phyloP scores from a whole-genome alignment of 768 basidiomycete species.

The Cyathus striatus region DNA sequence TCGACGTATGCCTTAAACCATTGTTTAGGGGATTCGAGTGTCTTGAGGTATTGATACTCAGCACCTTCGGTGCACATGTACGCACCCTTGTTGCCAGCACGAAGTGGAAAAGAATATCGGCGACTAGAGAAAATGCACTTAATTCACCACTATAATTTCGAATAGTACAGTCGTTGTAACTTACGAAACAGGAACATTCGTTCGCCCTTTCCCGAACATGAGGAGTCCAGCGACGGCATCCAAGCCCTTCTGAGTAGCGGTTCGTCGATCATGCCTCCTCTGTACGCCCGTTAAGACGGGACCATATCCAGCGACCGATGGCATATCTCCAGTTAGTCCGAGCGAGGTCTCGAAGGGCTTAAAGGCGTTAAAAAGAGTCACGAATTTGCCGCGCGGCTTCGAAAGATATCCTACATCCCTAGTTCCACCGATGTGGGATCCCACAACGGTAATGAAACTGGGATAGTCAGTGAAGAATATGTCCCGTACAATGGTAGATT shows the following conservation, averaged over 20 bases:
- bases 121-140: constrained; percentile 20
- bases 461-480: not conserved
- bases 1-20: constrained; percentile 76
- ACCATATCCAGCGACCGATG: constrained; percentile 58
- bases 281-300: constrained; percentile 39
- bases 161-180: constrained; percentile 15
- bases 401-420: constrained; percentile 75
- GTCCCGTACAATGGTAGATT: not conserved
- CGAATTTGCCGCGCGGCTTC: constrained; percentile 63
- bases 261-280: constrained; percentile 52
- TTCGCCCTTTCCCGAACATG: constrained; percentile 31
- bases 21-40: constrained; percentile 54
- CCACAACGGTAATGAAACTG: constrained; percentile 71
- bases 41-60: constrained; percentile 62
- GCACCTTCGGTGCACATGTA: constrained; percentile 67
- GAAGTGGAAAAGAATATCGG: constrained; percentile 55
- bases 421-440: constrained; percentile 54
- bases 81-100: constrained; percentile 61
- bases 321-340: constrained; percentile 35
- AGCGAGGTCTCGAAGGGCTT: constrained; percentile 40
- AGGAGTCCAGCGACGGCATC: constrained; percentile 50
- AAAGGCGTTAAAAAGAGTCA: constrained; percentile 69
- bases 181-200: constrained; percentile 30
- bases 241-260: constrained; percentile 49
- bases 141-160: not conserved